Evolutionary conservation across 176 grass and related monocot genomes (phyloP).

Genomic region (Oryza glumipatula): DNA sequence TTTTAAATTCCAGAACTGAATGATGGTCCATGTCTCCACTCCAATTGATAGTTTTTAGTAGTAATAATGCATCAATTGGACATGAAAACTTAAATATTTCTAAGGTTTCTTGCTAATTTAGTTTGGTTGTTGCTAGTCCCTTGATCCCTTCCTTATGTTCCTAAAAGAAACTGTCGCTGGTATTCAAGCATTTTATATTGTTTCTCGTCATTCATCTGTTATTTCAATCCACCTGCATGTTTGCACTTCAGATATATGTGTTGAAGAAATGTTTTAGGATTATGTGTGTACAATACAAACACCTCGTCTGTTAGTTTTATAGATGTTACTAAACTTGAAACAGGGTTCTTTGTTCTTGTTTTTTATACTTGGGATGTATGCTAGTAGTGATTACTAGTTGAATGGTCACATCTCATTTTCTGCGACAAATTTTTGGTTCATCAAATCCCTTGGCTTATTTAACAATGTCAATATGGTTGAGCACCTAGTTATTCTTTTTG

Average conservation of each 20-base stretch:
- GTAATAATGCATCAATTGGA: background rate
- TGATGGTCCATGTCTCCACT: background rate
- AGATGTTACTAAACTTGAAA: conserved; percentile 14
- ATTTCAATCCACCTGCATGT: background rate
- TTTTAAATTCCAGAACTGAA: conserved; percentile 15
- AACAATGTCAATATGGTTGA: conserved; percentile 29
- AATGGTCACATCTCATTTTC: conserved; percentile 21
- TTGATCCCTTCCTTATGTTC: background rate
- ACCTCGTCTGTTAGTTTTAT: background rate
- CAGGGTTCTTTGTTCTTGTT: background rate
- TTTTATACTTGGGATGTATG: background rate
- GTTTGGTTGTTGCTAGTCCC: background rate
- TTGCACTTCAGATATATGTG: background rate
- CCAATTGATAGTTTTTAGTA: background rate
- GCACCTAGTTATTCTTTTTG: background rate
- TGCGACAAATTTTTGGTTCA: background rate
- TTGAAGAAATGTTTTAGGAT: background rate
- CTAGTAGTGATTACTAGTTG: background rate
- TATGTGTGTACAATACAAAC: background rate
- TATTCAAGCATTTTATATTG: background rate
- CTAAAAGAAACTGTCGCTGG: background rate
- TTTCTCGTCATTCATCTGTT: background rate
- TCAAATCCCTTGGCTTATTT: conserved; percentile 26
- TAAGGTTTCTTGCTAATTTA: background rate
- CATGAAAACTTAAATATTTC: background rate